phyloP scores from a whole-genome alignment of 1,284 basidiomycete species.

The Fomitopsis betulina region DNA sequence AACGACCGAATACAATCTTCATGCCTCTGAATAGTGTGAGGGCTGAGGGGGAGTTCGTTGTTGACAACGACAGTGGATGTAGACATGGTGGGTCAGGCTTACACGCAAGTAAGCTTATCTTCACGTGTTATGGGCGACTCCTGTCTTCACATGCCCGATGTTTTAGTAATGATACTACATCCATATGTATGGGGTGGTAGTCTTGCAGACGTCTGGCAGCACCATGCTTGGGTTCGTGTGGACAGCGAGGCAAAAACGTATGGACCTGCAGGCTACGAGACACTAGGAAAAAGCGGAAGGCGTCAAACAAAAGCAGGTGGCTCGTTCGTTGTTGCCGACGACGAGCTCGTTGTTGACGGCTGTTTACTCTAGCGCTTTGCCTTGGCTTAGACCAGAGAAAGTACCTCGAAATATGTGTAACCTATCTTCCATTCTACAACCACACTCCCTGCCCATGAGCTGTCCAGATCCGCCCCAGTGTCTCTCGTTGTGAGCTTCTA shows the following conservation, averaged over 20 bases:
- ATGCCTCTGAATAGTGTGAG: background rate
- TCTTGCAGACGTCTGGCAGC: no score
- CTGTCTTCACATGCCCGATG: no score
- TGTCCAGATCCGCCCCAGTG: background rate
- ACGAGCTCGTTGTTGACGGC: background rate
- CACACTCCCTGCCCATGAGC: background rate
- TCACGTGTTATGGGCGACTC: no score
- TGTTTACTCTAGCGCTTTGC: slow-evolving; percentile 1
- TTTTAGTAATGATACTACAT: no score
- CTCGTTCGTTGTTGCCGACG: background rate
- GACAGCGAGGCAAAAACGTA: no score
- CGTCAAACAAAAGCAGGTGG: slow-evolving; percentile 1
- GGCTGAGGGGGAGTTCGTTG: no score
- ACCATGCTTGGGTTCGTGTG: no score
- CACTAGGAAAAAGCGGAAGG: background rate
- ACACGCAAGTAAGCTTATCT: no score
- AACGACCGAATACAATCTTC: background rate
- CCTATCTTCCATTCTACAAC: background rate
- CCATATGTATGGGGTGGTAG: no score
- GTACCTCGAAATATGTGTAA: background rate
- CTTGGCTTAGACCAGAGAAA: slow-evolving; percentile 1
- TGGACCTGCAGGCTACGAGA: background rate
- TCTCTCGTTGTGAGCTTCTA: background rate
- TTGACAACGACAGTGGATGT: no score
- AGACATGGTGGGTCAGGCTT: no score